These are phyloP conservation scores for Botrytis fragariae DNA, from an alignment of 2,329 filamentous ascomycete genomes.

Conservation along the genomic window DNA sequence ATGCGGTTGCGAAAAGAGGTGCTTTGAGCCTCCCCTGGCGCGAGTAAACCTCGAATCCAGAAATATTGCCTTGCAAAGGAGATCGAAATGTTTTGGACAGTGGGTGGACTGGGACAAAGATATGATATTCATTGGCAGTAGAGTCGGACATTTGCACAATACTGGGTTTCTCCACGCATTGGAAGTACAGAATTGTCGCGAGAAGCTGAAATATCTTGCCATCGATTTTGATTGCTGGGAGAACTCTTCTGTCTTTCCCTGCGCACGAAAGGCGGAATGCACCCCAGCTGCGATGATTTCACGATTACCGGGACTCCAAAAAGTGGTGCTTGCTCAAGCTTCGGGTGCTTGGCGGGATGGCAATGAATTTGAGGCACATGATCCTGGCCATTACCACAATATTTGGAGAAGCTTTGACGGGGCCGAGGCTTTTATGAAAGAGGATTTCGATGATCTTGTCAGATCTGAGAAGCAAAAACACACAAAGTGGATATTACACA, in stretches of 20 bases:
- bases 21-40: neutral
- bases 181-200: neutral
- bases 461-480: neutral
- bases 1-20: constrained; percentile 3
- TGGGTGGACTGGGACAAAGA: constrained; percentile 13
- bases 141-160: constrained; percentile 18
- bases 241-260: neutral
- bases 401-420: neutral
- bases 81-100: neutral
- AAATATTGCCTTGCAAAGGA: neutral
- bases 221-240: constrained; percentile 8
- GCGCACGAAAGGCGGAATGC: neutral
- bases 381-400: neutral
- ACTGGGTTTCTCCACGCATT: constrained; percentile 17
- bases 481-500: neutral
- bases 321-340: neutral
- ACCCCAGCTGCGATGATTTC: neutral
- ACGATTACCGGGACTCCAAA: neutral
- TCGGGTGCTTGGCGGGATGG: constrained; percentile 7
- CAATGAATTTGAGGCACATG: neutral
- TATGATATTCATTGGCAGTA: constrained; percentile 10
- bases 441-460: neutral
- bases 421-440: neutral
- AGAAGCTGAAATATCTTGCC: constrained; percentile 6
- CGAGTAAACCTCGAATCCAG: neutral